phyloP scores from a whole-genome alignment of 495 filamentous ascomycete species.

The Ramalina peruviana region DNA sequence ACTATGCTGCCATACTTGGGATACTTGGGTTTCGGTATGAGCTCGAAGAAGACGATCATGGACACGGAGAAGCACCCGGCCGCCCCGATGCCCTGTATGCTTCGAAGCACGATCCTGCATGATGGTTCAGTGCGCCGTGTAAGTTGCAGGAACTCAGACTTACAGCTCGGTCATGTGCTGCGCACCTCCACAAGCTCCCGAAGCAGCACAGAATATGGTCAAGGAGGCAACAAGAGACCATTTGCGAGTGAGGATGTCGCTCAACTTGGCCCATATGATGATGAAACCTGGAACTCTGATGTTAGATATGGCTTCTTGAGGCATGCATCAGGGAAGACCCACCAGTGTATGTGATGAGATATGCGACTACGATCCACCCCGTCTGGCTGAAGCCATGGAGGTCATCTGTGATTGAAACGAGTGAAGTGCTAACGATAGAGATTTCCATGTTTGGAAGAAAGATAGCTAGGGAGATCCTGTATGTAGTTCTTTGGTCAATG shows the following conservation, averaged over 20 bases:
- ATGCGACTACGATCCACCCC: slow-evolving; percentile 44
- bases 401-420: slow-evolving; percentile 43
- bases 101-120: slow-evolving; percentile 36
- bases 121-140: neutral
- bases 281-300: slow-evolving; percentile 29
- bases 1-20: slow-evolving; percentile 32
- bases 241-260: slow-evolving; percentile 45
- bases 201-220: slow-evolving; percentile 40
- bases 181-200: slow-evolving; percentile 41
- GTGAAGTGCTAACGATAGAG: slow-evolving; percentile 49
- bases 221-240: slow-evolving; percentile 33
- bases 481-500: too few species aligned
- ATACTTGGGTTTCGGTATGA: slow-evolving; percentile 35
- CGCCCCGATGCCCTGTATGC: slow-evolving; percentile 43
- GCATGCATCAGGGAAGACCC: neutral
- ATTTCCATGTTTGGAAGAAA: slow-evolving; percentile 47
- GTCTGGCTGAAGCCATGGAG: slow-evolving; percentile 37
- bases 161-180: slow-evolving; percentile 38
- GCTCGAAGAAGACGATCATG: slow-evolving; percentile 31
- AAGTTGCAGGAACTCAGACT: slow-evolving; percentile 3
- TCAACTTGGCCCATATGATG: slow-evolving; percentile 44
- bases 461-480: slow-evolving; percentile 39
- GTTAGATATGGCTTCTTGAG: too few species aligned
- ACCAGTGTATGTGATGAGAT: slow-evolving; percentile 44
- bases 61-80: slow-evolving; percentile 39